A percentile compares a stretch with the other conserved stretches of the same genome.
Evolutionary conservation across 805 yeast genomes (phyloP).

Genomic region (Zygoascus tannicola): DNA sequence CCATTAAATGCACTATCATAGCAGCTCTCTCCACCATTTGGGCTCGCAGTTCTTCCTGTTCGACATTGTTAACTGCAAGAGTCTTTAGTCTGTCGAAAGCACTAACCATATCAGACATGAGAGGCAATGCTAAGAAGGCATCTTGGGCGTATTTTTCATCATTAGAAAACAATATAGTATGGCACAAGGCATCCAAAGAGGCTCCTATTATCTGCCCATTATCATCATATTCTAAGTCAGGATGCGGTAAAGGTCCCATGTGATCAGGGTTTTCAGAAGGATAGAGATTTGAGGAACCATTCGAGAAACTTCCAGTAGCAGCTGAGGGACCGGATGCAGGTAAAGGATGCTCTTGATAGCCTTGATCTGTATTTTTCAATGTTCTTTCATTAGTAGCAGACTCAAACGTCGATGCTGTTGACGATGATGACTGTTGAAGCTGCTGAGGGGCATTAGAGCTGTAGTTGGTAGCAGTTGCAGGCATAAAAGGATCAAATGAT

Average conservation of each 20-base stretch:
- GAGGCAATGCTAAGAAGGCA: constrained; percentile 45
- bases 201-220: constrained; percentile 43
- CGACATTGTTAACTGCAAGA: constrained; percentile 23
- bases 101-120: constrained; percentile 39
- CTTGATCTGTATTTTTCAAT: neutral
- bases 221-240: constrained; percentile 45
- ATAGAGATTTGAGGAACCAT: neutral
- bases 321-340: neutral
- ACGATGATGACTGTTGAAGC: too few species aligned
- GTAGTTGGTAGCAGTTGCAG: constrained; percentile 1
- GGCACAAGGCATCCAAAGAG: constrained; percentile 65
- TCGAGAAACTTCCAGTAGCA: neutral
- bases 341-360: neutral
- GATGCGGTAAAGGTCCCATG: constrained; percentile 41
- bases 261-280: constrained; percentile 9
- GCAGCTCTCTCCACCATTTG: constrained; percentile 34
- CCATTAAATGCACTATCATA: constrained; percentile 45
- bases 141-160: constrained; percentile 34
- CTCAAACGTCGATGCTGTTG: neutral
- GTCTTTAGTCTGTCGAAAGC: constrained; percentile 39
- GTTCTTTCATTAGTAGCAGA: neutral
- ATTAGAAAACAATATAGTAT: constrained; percentile 52
- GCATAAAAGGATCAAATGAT: constrained; percentile 22
- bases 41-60: constrained; percentile 4
- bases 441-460: neutral